phyloP scores from a whole-genome alignment of 495 filamentous ascomycete genomes.

The Pseudoneurospora amorphoporcata region DNA sequence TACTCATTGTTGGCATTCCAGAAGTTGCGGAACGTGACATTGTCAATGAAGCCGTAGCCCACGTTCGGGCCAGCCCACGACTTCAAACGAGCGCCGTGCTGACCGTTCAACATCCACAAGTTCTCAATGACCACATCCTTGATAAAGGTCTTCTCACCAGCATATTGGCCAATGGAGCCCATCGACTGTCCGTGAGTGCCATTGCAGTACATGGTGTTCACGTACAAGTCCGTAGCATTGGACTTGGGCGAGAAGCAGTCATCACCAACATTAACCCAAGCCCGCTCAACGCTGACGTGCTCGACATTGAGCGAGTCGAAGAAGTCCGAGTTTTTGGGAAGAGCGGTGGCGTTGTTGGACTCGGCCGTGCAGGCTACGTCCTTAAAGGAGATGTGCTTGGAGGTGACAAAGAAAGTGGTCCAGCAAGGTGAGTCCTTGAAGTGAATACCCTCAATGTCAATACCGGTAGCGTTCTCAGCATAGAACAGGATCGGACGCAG shows the following conservation, averaged over 20 bases:
- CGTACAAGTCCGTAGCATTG: slow-evolving; percentile 46
- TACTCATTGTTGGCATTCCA: slow-evolving; percentile 45
- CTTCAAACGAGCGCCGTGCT: slow-evolving; percentile 49
- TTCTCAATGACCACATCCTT: slow-evolving; percentile 46
- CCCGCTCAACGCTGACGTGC: slow-evolving; percentile 38
- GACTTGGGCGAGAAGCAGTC: slow-evolving; percentile 53
- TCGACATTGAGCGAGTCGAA: slow-evolving; percentile 44
- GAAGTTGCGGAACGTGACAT: slow-evolving; percentile 50
- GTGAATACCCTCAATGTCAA: slow-evolving; percentile 45
- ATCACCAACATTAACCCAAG: slow-evolving; percentile 43
- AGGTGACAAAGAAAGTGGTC: slow-evolving; percentile 48
- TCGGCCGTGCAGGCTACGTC: slow-evolving; percentile 43
- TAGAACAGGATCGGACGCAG: slow-evolving; percentile 47
- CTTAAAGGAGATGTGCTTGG: slow-evolving; percentile 41
- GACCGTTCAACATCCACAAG: slow-evolving; percentile 43
- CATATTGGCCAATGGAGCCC: slow-evolving; percentile 48
- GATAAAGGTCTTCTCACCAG: slow-evolving; percentile 42
- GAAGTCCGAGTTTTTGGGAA: slow-evolving; percentile 49
- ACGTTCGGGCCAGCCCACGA: slow-evolving; percentile 42
- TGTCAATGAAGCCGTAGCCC: slow-evolving; percentile 48
- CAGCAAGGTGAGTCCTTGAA: slow-evolving; percentile 50
- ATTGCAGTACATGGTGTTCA: slow-evolving; percentile 50
- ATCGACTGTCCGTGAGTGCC: slow-evolving; percentile 48
- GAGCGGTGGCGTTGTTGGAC: slow-evolving; percentile 41
- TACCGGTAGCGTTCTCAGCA: slow-evolving; percentile 44